Evolutionary conservation across 202 grass and related monocot species (phyloP).

Genomic region (Tripidium arundinaceum): DNA sequence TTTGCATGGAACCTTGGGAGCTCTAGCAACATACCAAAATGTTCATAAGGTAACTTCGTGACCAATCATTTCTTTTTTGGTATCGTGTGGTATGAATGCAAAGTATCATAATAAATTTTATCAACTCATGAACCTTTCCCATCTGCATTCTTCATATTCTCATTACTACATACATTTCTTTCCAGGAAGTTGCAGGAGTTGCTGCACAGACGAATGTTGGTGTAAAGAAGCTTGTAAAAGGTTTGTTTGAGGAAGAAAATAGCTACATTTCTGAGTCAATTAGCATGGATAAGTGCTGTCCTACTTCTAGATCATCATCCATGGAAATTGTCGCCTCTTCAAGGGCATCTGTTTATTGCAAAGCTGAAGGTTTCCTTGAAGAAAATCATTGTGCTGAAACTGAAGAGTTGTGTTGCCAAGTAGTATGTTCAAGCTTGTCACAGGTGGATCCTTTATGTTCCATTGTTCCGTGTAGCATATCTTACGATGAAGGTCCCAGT

Average conservation of each 20-base stretch:
- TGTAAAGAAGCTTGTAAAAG: slow-evolving; percentile 50
- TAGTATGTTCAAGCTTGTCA: slow-evolving; percentile 49
- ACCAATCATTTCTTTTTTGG: neutral
- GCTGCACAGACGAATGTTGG: slow-evolving; percentile 23
- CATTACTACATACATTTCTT: slow-evolving; percentile 36
- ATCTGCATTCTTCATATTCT: neutral
- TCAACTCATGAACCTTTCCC: neutral
- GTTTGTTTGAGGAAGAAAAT: slow-evolving; percentile 54
- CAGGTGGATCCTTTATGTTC: slow-evolving; percentile 72
- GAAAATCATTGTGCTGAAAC: slow-evolving; percentile 35
- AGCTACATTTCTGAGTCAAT: slow-evolving; percentile 96
- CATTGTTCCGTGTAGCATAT: slow-evolving; percentile 80
- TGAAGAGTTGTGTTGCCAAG: slow-evolving; percentile 21
- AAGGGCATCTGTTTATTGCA: slow-evolving; percentile 42
- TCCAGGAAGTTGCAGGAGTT: slow-evolving; percentile 44
- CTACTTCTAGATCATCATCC: slow-evolving; percentile 35
- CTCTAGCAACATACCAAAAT: slow-evolving; percentile 33
- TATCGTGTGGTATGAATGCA: neutral
- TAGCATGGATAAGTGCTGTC: slow-evolving; percentile 28
- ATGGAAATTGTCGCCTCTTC: slow-evolving; percentile 68
- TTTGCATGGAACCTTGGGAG: slow-evolving; percentile 18
- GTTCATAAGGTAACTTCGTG: slow-evolving; percentile 44
- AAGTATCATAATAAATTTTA: slow-evolving; percentile 13
- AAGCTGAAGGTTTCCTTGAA: slow-evolving; percentile 20
- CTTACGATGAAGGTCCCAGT: slow-evolving; percentile 41